Evolutionary conservation across 2,329 filamentous ascomycete genomes (phyloP).

Genomic region (Dactylonectria macrodidyma): DNA sequence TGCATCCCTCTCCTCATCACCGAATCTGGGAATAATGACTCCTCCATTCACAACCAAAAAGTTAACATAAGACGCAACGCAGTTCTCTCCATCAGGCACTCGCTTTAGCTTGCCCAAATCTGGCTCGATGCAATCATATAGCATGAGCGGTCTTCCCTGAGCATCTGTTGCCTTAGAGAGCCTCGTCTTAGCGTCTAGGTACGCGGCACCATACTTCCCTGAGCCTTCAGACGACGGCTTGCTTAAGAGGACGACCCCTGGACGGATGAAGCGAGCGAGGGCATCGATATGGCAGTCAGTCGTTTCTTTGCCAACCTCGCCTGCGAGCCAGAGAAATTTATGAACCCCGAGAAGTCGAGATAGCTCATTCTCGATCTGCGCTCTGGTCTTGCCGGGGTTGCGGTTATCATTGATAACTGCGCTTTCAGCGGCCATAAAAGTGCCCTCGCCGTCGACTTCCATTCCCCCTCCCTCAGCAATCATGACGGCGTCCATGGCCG

Average conservation of each 20-base stretch:
- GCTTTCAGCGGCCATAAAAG: slow-evolving; percentile 48
- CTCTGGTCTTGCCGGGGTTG: slow-evolving; percentile 40
- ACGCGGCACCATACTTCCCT: slow-evolving; percentile 33
- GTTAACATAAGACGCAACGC: slow-evolving; percentile 43
- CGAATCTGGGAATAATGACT: slow-evolving; percentile 49
- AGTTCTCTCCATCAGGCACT: slow-evolving; percentile 9
- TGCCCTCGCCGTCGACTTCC: slow-evolving; percentile 49
- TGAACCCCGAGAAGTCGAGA: slow-evolving; percentile 39
- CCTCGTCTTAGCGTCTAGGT: slow-evolving; percentile 42
- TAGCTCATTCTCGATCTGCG: slow-evolving; percentile 44
- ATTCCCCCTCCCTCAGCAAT: slow-evolving; percentile 45
- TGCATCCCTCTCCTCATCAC: slow-evolving; percentile 41
- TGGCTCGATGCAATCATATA: slow-evolving; percentile 47
- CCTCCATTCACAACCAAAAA: slow-evolving; percentile 49
- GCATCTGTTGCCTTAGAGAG: slow-evolving; percentile 38
- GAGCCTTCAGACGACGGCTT: slow-evolving; percentile 31
- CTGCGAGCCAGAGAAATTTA: slow-evolving; percentile 50
- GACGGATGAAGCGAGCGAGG: slow-evolving; percentile 44
- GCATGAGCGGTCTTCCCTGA: slow-evolving; percentile 37
- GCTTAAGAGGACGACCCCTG: slow-evolving; percentile 43
- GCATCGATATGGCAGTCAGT: slow-evolving; percentile 51
- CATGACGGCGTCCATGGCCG: slow-evolving; percentile 30
- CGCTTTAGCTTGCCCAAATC: slow-evolving; percentile 17
- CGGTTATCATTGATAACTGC: slow-evolving; percentile 49
- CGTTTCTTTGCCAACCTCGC: slow-evolving; percentile 39